Conservation (phyloP, 2,329 filamentous ascomycete genomes). For the Trichophyton equinum region DNA sequence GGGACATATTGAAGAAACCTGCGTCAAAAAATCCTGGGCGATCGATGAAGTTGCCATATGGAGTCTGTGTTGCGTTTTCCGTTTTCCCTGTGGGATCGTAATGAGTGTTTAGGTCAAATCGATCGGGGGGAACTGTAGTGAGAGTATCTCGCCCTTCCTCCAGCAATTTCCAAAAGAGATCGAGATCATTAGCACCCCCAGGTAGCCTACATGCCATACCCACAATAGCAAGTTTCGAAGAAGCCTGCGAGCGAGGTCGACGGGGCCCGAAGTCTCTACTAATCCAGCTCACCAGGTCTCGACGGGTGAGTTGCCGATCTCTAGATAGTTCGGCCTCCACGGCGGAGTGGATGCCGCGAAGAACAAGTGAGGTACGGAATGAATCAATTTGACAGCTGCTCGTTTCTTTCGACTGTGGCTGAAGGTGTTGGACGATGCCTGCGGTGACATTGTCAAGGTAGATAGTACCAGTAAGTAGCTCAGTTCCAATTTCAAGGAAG, state of each 20-base stretch:
- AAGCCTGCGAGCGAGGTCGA: background rate
- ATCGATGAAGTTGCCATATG: slow-evolving; percentile 28
- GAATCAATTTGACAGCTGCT: slow-evolving; percentile 15
- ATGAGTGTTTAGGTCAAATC: slow-evolving; percentile 23
- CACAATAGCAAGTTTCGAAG: slow-evolving; percentile 8
- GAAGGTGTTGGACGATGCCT: slow-evolving; percentile 15
- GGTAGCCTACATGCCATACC: slow-evolving; percentile 6
- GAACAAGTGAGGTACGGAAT: slow-evolving; percentile 20
- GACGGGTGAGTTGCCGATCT: background rate
- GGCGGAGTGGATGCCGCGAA: slow-evolving; percentile 13
- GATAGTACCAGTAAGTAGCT: slow-evolving; percentile 16
- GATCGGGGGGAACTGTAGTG: slow-evolving; percentile 20
- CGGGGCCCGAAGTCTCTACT: background rate
- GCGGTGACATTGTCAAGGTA: slow-evolving; percentile 15
- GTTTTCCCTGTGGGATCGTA: slow-evolving; percentile 13
- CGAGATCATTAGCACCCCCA: slow-evolving; percentile 13
- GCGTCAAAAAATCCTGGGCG: slow-evolving; percentile 62
- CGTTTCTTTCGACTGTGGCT: slow-evolving; percentile 7
- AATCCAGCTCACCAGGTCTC: background rate
- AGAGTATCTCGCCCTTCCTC: slow-evolving; percentile 19
- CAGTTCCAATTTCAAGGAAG: slow-evolving; percentile 14
- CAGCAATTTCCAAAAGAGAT: slow-evolving; percentile 27
- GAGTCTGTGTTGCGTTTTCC: slow-evolving; percentile 12
- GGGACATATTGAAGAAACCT: slow-evolving; percentile 71
- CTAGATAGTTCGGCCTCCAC: background rate